Evolutionary conservation across 2,329 filamentous ascomycete species (phyloP), one percentile per base, ranked within the genome.

Genomic region (Conoideocrella luteorostrata): DNA sequence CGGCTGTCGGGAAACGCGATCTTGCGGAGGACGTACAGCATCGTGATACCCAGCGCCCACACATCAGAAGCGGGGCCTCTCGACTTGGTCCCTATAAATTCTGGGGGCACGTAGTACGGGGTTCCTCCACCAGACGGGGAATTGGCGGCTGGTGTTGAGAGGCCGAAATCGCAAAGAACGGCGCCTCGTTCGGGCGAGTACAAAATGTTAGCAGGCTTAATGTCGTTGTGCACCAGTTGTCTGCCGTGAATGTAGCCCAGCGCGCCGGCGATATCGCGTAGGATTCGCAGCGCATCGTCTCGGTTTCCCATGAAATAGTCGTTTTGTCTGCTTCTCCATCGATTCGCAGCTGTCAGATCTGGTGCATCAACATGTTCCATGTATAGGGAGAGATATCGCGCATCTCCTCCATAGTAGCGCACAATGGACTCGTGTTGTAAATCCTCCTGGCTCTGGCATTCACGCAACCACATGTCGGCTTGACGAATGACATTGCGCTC

Each of bases 181-280:
- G 75, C 77, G 5, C 77, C 77, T 10, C 75, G 69, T 30, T 78
- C 74, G 22, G 67, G 67, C 12, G 75, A 78, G 59, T 79, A 81
- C 24, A 81, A 62, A 43, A 80, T 79, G 48, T 80, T 81, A 50
- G 70, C 74, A 2, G 77, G 77, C 57, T 80, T 80, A 59, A 80
- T 77, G 56, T 81, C 77, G 59, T 80, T 81, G 60, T 81, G 77
- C 11, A 78, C 72, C 18, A 75, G 62, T 43, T 66, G 65, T 44
- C 70, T 69, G 39, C 64, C 63, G 57, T 81, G 77, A 26, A 81
- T 66, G 56, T 80, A 80, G 55, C 71, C 64, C 34, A 81, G 61
- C 2, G 75, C 77, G 47, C 69, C 64, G 17, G 71, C 61, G 41
- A 78, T 77, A 54, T 80, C 75, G 22, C 65, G 66, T 23, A 80